Evolutionary conservation across 2,329 filamentous ascomycete species (phyloP), one percentile per base, ranked within the genome.

Genomic region (Trichoderma asperellum): DNA sequence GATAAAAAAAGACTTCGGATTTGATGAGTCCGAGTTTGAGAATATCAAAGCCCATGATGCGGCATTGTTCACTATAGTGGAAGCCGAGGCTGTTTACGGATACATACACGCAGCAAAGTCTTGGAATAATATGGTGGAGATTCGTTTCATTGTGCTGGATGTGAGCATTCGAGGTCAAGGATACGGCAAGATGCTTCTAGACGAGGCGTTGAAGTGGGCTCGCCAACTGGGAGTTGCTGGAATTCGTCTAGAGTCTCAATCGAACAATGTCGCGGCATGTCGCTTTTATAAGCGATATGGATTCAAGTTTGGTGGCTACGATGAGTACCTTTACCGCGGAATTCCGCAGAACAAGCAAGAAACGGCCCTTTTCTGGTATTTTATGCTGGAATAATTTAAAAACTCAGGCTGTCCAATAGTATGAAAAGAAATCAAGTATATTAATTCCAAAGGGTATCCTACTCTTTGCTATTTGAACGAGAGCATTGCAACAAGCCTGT

Each of bases 81-180:
- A 57, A 6, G 52, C 65, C 29, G 59, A 63, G n/a, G n/a, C 58
- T 12, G 65, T 73, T 1, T 56, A 65, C 14, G 72, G 70, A 37
- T 73, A 72, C 7, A 29, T 69, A 2, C 53, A 70, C 37, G 72
- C 72, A 8, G 58, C 66, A 5, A 71, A 57, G 6, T 59, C 40
- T 43, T 73, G 72, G 72, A 73, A 73, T 29, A 72, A 68, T 35
- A 71, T 73, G 72, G 72, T 70, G 4, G 43, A 43, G 16, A 53
- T 73, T 24, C 62, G 71, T 4, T 71, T 64, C 12, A 69, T 73
- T n/a, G 70, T 60, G 10, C 35, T 73, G 2, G 71, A 73, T 49
- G 69, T 56, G 35, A 69, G 57, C 32, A 53, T 71, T 34, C 68
- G 71, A 16, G 70, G 72, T 14, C 6, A 47, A 1, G 71, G 72